phyloP scores from a whole-genome alignment of 2,329 filamentous ascomycete genomes.

The Cercospora janseana region DNA sequence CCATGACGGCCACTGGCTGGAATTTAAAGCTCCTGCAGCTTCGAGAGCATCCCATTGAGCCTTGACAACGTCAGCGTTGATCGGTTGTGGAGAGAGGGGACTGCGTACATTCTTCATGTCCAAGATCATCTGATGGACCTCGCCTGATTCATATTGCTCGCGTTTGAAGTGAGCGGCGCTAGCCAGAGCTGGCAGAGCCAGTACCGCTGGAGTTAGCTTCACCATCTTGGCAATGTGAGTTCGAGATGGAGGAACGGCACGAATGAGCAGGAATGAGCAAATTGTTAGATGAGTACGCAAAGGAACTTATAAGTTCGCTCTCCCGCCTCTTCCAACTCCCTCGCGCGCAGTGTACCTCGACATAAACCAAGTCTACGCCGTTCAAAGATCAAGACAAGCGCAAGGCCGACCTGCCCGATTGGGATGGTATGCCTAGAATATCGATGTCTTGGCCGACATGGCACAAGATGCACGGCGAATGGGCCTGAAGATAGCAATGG shows the following conservation, averaged over 20 bases:
- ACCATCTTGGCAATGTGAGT: slow-evolving; percentile 17
- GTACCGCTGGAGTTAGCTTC: slow-evolving; percentile 18
- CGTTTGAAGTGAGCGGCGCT: slow-evolving; percentile 27
- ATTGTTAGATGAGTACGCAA: not conserved
- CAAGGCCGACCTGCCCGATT: slow-evolving; percentile 2
- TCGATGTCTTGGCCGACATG: slow-evolving; percentile 1
- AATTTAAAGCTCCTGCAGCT: slow-evolving; percentile 23
- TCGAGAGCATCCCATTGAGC: slow-evolving; percentile 29
- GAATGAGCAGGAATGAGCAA: slow-evolving; percentile 10
- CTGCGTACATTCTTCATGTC: slow-evolving; percentile 33
- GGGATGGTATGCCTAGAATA: slow-evolving; percentile 5
- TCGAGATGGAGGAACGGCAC: not conserved
- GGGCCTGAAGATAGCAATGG: not conserved
- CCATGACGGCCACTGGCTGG: slow-evolving; percentile 31
- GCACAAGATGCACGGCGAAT: slow-evolving; percentile 3
- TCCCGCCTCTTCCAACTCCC: not conserved
- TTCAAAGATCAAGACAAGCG: slow-evolving; percentile 2
- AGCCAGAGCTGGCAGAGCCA: slow-evolving; percentile 18
- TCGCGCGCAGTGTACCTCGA: too few relatives aligned
- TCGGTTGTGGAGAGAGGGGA: not conserved
- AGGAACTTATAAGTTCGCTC: slow-evolving; percentile 1
- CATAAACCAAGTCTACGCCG: not conserved
- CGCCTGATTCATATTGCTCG: slow-evolving; percentile 42
- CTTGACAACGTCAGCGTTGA: slow-evolving; percentile 6
- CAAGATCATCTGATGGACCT: slow-evolving; percentile 40